A percentile compares a stretch with the other conserved stretches of the same genome.
phyloP scores from a whole-genome alignment of 2,329 filamentous ascomycete genomes.

The Samsoniella hepiali region DNA sequence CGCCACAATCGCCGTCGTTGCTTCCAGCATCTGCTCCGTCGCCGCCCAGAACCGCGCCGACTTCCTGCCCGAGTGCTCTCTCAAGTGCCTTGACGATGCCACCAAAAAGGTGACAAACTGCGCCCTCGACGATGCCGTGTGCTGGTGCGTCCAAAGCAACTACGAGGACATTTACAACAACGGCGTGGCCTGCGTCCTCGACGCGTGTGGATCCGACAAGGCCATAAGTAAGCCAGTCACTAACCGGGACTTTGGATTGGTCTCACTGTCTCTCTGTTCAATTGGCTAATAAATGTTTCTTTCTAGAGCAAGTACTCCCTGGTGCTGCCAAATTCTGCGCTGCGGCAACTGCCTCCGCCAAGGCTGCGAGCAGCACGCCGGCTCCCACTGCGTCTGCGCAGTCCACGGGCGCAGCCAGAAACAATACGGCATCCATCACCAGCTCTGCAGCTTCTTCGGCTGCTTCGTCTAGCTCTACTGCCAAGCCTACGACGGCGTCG shows the following conservation, averaged over 20 bases:
- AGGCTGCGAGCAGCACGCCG: slow-evolving; percentile 1
- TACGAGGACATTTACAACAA: slow-evolving; percentile 29
- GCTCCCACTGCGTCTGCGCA: slow-evolving; percentile 15
- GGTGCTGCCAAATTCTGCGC: slow-evolving; percentile 21
- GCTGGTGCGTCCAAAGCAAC: slow-evolving; percentile 28
- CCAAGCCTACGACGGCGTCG: neutral
- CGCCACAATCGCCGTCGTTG: slow-evolving; percentile 23
- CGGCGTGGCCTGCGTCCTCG: slow-evolving; percentile 29
- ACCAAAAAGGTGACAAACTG: slow-evolving; percentile 26
- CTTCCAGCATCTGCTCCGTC: slow-evolving; percentile 23
- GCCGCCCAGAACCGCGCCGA: slow-evolving; percentile 23
- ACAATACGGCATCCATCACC: neutral
- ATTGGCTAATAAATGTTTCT: neutral
- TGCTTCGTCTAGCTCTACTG: neutral
- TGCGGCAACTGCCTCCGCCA: slow-evolving; percentile 18
- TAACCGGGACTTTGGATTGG: neutral
- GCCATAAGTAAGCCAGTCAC: slow-evolving; percentile 27
- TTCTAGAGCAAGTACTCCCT: slow-evolving; percentile 21
- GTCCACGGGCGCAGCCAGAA: slow-evolving; percentile 1
- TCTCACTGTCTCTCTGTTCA: neutral
- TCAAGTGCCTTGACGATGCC: slow-evolving; percentile 29
- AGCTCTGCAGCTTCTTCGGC: neutral
- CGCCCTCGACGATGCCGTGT: slow-evolving; percentile 25
- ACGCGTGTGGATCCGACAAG: slow-evolving; percentile 26
- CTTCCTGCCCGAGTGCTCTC: slow-evolving; percentile 29